Evolutionary conservation across 2,329 filamentous ascomycete species (phyloP).

Genomic region (Coleophoma cylindrospora): DNA sequence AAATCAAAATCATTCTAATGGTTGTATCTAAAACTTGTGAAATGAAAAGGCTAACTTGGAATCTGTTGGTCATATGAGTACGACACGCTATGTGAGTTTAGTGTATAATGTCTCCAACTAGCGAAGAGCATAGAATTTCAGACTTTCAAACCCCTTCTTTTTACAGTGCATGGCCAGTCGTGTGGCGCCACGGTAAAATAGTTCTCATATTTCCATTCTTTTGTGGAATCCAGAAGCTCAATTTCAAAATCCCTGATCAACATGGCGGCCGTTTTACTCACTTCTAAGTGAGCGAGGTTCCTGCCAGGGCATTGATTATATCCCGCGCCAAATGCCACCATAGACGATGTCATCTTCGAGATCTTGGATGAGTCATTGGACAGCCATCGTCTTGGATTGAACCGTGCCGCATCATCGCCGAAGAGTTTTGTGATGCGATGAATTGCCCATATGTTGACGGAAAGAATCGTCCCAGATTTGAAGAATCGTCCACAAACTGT

Average conservation of each 20-base stretch:
- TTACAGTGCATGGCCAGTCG: conserved; percentile 14
- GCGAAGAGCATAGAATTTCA: too few species aligned
- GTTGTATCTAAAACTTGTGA: too few species aligned
- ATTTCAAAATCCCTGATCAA: conserved; percentile 29
- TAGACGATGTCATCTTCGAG: conserved; percentile 20
- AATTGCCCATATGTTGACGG: conserved; percentile 30
- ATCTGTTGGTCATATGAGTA: too few species aligned
- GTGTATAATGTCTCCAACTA: too few species aligned
- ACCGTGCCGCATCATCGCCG: conserved; percentile 25
- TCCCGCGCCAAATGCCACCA: conserved; percentile 29
- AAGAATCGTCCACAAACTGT: conserved; percentile 26
- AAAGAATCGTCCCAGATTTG: conserved; percentile 23
- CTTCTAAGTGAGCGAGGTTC: conserved; percentile 29
- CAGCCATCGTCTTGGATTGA: conserved; percentile 30
- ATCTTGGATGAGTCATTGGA: conserved; percentile 5
- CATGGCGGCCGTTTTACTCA: conserved; percentile 28
- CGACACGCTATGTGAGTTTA: too few species aligned
- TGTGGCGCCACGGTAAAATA: conserved; percentile 27
- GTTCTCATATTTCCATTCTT: conserved; percentile 26
- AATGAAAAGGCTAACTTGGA: too few species aligned
- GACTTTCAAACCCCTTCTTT: too few species aligned
- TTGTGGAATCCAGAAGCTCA: conserved; percentile 19
- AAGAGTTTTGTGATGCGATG: conserved; percentile 25
- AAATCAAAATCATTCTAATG: too few species aligned
- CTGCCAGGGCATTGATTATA: conserved; percentile 30